Conservation (phyloP, 1,284 basidiomycete genomes). For the Sanghuangporus weigelae region DNA sequence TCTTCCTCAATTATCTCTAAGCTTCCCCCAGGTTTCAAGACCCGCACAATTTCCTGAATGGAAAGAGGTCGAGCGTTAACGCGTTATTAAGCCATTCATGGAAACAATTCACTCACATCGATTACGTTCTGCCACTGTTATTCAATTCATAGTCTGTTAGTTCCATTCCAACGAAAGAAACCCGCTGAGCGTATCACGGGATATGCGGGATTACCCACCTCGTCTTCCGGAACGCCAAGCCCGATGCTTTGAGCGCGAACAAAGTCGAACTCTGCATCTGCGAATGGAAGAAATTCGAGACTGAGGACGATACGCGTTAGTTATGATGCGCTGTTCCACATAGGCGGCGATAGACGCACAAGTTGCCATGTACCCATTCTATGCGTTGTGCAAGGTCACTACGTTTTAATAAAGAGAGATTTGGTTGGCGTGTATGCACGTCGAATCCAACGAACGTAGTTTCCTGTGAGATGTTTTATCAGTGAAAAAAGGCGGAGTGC, state of each 20-base stretch:
- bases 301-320: slow-evolving; percentile 30
- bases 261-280: slow-evolving; percentile 51
- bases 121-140: slow-evolving; percentile 32
- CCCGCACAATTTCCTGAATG: slow-evolving; percentile 55
- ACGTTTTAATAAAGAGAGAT: slow-evolving; percentile 29
- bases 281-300: slow-evolving; percentile 58
- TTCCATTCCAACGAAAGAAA: background rate
- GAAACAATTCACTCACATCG: slow-evolving; percentile 25
- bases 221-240: slow-evolving; percentile 65
- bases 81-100: slow-evolving; percentile 38
- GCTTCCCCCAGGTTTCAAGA: slow-evolving; percentile 53
- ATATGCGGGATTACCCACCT: slow-evolving; percentile 35
- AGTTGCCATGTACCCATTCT: slow-evolving; percentile 61
- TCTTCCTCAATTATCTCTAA: slow-evolving; percentile 76
- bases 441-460: slow-evolving; percentile 59
- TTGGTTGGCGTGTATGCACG: slow-evolving; percentile 50
- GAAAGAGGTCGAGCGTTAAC: slow-evolving; percentile 20
- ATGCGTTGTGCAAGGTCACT: slow-evolving; percentile 43
- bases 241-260: slow-evolving; percentile 59
- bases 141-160: background rate
- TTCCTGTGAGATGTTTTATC: slow-evolving; percentile 31
- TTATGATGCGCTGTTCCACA: no score
- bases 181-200: background rate
- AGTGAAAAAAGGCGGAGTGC: background rate
- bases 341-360: no score